Evolutionary conservation across 768 basidiomycete species (phyloP).

Genomic region (Boletus rubescentipes): DNA sequence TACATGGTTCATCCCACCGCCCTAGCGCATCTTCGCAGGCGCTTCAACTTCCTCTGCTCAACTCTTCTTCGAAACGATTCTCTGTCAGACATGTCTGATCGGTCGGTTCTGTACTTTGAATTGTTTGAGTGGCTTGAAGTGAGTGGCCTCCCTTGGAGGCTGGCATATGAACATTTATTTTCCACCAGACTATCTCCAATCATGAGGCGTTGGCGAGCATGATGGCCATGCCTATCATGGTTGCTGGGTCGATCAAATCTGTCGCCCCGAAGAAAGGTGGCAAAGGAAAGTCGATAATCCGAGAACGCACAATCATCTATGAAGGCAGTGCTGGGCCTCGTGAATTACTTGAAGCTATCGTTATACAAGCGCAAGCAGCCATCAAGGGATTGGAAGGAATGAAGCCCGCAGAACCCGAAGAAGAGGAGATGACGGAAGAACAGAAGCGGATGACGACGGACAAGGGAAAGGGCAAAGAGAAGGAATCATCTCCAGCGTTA

Average conservation of each 20-base stretch:
- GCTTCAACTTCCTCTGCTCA: constrained; percentile 88
- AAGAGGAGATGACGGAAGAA: constrained; percentile 82
- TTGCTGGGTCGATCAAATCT: constrained; percentile 65
- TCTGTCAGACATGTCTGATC: constrained; percentile 90
- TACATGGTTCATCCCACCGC: constrained; percentile 92
- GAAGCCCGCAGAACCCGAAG: constrained; percentile 45
- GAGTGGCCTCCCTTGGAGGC: constrained; percentile 8
- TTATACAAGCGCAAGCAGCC: constrained; percentile 90
- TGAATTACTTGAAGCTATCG: constrained; percentile 87
- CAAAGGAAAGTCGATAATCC: constrained; percentile 49
- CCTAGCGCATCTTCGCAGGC: constrained; percentile 84
- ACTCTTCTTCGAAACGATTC: constrained; percentile 89
- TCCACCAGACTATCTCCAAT: constrained; percentile 77
- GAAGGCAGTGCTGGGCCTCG: constrained; percentile 91
- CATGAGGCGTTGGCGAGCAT: constrained; percentile 92
- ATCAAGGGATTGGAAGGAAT: constrained; percentile 79
- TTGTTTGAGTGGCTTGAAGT: constrained; percentile 93
- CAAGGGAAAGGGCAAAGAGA: constrained; percentile 65
- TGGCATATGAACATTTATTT: constrained; percentile 4
- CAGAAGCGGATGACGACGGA: constrained; percentile 81
- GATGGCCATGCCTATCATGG: constrained; percentile 98
- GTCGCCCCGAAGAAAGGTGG: constrained; percentile 55
- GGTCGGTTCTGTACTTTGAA: constrained; percentile 81
- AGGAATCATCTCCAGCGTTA: constrained; percentile 35
- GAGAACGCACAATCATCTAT: constrained; percentile 83